phyloP scores from a whole-genome alignment of 2,329 filamentous ascomycete species.

The Trichothecium roseum region DNA sequence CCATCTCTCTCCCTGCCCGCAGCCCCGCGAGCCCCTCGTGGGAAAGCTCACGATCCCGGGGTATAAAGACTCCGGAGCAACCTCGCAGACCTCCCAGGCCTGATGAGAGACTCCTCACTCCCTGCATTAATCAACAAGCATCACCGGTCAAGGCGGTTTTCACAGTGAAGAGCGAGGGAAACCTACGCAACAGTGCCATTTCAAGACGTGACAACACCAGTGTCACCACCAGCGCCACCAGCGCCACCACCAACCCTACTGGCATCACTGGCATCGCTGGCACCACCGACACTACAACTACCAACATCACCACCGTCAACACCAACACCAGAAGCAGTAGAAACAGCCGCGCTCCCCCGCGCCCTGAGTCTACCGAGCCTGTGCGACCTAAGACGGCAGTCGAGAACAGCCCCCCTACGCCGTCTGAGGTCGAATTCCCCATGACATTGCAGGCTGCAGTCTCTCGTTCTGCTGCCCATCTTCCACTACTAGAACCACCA shows the following conservation, averaged over 20 bases:
- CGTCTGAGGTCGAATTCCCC: no score
- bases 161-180: not conserved
- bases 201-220: not conserved
- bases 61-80: constrained; percentile 3
- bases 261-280: no score
- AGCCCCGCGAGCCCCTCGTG: constrained; percentile 16
- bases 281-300: no score
- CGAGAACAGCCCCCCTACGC: no score
- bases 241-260: no score
- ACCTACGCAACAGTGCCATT: not conserved
- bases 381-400: no score
- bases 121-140: constrained; percentile 9
- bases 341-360: no score
- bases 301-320: no score
- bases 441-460: no score
- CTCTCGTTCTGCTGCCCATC: constrained; percentile 4
- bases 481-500: constrained; percentile 7
- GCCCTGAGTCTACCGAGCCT: no score
- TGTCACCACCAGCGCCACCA: no score
- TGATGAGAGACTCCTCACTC: constrained; percentile 13
- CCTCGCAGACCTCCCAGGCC: constrained; percentile 19
- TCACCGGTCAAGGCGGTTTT: constrained; percentile 1
- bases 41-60: constrained; percentile 9
- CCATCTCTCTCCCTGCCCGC: constrained; percentile 22
- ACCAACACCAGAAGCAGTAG: no score